Conservation (phyloP, 2,329 filamentous ascomycete species). For the Alternaria gaisen region DNA sequence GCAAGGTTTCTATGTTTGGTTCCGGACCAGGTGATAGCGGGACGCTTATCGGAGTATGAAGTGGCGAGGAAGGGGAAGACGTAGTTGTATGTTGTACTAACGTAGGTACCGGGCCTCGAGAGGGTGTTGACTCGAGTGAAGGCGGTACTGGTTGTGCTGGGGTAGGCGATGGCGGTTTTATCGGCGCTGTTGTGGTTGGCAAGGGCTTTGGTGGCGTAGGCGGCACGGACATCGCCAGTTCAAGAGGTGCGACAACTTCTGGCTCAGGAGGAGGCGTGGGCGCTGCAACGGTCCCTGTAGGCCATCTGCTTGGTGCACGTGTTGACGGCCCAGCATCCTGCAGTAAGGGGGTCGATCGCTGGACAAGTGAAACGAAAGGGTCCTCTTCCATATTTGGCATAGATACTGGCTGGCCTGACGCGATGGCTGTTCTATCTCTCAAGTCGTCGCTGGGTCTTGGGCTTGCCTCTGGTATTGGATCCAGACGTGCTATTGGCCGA, state of each 20-base stretch:
- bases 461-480: conserved; percentile 16
- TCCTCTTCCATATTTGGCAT: not conserved
- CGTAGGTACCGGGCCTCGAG: not conserved
- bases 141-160: not conserved
- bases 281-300: not conserved
- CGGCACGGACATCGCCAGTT: not conserved
- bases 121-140: not conserved
- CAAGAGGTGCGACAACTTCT: not conserved
- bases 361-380: not conserved
- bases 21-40: not conserved
- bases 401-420: not conserved
- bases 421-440: not conserved
- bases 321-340: not conserved
- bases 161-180: not conserved
- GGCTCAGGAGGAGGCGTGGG: not conserved
- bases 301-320: not conserved
- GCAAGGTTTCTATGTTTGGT: not conserved
- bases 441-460: conserved; percentile 11
- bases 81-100: not conserved
- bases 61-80: not conserved
- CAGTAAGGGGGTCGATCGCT: not conserved
- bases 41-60: not conserved
- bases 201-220: not conserved
- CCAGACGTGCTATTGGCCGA: not conserved
- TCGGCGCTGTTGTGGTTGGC: not conserved